Conservation (phyloP, 1,284 basidiomycete species). For the Moesziomyces globuligerus region DNA sequence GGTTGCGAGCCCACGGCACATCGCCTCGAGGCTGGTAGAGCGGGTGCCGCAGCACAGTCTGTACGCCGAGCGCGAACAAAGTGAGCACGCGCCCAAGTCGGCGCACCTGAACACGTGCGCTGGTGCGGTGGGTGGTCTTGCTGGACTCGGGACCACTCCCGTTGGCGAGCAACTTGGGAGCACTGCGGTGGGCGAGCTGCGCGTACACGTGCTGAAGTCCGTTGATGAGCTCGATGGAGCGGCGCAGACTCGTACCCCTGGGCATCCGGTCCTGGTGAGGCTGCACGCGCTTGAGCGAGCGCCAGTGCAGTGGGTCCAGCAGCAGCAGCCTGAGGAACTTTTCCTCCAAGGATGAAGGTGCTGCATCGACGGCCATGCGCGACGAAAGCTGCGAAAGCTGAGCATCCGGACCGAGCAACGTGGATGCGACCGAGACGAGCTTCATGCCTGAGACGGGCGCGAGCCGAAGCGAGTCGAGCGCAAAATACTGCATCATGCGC, state of each 20-base stretch:
- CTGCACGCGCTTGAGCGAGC: constrained; percentile 43
- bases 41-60: constrained; percentile 9
- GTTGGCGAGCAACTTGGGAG: background rate
- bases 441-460: constrained; percentile 46
- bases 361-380: constrained; percentile 3
- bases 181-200: background rate
- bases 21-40: constrained; percentile 1
- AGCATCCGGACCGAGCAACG: constrained; percentile 16
- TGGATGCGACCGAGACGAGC: constrained; percentile 27
- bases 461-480: constrained; percentile 69
- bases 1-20: too few species aligned
- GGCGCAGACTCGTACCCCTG: constrained; percentile 25
- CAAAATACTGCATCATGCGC: constrained; percentile 73
- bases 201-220: constrained; percentile 6
- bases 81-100: constrained; percentile 1
- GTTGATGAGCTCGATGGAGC: constrained; percentile 38
- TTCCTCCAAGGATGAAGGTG: constrained; percentile 27
- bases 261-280: constrained; percentile 3
- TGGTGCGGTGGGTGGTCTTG: background rate
- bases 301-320: constrained; percentile 55
- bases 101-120: background rate
- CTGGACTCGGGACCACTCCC: too few species aligned
- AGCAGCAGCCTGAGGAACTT: constrained; percentile 36
- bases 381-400: constrained; percentile 7
- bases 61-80: constrained; percentile 10